phyloP scores from a whole-genome alignment of 495 filamentous ascomycete species.

The Apodospora peruviana region DNA sequence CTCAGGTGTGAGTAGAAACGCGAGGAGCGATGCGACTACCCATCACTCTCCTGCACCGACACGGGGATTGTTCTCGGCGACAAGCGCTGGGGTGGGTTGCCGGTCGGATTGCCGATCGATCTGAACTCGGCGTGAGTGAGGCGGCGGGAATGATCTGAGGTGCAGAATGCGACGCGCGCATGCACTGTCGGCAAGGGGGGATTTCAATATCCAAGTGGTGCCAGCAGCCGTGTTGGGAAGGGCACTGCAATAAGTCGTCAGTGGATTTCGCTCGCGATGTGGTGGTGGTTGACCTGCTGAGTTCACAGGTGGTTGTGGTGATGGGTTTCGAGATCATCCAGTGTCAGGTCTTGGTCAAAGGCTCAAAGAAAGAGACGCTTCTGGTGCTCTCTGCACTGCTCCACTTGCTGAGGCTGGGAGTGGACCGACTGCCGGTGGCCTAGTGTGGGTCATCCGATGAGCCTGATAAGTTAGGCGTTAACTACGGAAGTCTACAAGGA shows the following conservation, averaged over 20 bases:
- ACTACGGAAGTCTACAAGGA: too few relatives aligned
- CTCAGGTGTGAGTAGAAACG: constrained; percentile 6
- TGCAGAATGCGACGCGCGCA: constrained; percentile 6
- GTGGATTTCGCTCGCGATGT: not conserved
- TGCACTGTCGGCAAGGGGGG: not conserved
- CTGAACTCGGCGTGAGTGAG: not conserved
- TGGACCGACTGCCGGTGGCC: not conserved
- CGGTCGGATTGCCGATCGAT: not conserved
- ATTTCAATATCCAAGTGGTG: not conserved
- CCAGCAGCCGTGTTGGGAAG: not conserved
- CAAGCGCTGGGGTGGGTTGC: not conserved
- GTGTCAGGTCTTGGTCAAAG: not conserved
- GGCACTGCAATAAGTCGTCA: not conserved
- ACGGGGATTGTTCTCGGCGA: not conserved
- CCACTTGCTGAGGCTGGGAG: not conserved
- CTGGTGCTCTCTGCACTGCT: too few relatives aligned
- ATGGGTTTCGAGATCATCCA: not conserved
- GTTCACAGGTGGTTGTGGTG: not conserved
- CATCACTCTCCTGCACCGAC: constrained; percentile 8
- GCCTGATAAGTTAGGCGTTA: not conserved
- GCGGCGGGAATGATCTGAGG: not conserved
- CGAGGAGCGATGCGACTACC: constrained; percentile 5
- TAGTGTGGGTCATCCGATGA: not conserved
- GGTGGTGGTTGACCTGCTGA: not conserved
- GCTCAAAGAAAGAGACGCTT: not conserved